Evolutionary conservation across 2,329 filamentous ascomycete genomes (phyloP).

Genomic region (Botryotinia calthae): DNA sequence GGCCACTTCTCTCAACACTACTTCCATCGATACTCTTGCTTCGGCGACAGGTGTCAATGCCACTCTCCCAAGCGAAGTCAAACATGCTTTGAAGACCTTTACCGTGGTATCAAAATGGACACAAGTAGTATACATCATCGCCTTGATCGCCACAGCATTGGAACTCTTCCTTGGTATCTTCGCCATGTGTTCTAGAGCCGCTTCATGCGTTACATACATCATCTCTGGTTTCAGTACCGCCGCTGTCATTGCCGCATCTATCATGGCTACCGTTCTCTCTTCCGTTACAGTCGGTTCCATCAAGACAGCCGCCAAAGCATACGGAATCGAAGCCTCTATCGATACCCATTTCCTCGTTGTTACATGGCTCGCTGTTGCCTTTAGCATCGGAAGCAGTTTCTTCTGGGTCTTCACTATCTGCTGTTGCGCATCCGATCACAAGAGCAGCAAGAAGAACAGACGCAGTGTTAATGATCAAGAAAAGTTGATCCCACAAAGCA

Average conservation of each 20-base stretch:
- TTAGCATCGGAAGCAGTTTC: constrained; percentile 70
- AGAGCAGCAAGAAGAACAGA: constrained; percentile 23
- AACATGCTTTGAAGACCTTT: constrained; percentile 69
- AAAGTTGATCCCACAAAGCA: constrained; percentile 33
- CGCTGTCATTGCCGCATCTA: constrained; percentile 59
- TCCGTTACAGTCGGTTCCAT: constrained; percentile 67
- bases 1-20: constrained; percentile 65
- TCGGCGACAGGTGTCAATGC: constrained; percentile 50
- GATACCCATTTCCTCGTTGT: constrained; percentile 68
- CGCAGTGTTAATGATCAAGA: constrained; percentile 31
- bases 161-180: constrained; percentile 79
- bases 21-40: constrained; percentile 56
- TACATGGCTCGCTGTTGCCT: constrained; percentile 77
- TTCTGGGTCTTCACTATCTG: constrained; percentile 93
- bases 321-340: constrained; percentile 66
- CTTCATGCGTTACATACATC: constrained; percentile 80
- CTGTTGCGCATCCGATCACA: constrained; percentile 61
- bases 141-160: constrained; percentile 64
- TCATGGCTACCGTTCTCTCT: constrained; percentile 73
- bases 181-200: constrained; percentile 76
- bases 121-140: constrained; percentile 74
- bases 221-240: constrained; percentile 61
- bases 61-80: constrained; percentile 65
- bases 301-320: constrained; percentile 63
- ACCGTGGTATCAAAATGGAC: constrained; percentile 75